phyloP scores from a whole-genome alignment of 192 early-diverging fungal species.

The Chytriomyces confervae region DNA sequence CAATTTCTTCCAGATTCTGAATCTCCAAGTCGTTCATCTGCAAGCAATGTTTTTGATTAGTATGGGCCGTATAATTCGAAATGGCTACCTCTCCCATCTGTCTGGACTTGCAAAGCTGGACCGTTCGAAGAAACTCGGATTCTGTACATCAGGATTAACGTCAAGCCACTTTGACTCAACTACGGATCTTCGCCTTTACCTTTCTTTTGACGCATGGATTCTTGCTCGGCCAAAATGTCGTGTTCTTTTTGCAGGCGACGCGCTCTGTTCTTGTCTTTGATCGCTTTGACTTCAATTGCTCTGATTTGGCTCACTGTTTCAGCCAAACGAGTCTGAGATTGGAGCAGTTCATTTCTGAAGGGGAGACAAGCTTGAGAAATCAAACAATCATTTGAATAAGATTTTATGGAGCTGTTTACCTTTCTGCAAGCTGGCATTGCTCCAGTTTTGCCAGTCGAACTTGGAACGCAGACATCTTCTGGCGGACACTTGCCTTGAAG shows the following conservation, averaged over 20 bases:
- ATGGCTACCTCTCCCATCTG: slow-evolving; percentile 21
- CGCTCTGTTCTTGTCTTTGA: slow-evolving; percentile 17
- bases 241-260: slow-evolving; percentile 24
- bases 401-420: background rate
- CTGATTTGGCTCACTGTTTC: slow-evolving; percentile 24
- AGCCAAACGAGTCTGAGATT: slow-evolving; percentile 20
- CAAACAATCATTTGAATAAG: background rate
- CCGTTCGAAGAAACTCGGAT: slow-evolving; percentile 28
- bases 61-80: background rate
- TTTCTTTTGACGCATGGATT: slow-evolving; percentile 24
- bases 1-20: slow-evolving; percentile 27
- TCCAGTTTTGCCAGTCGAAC: slow-evolving; percentile 5
- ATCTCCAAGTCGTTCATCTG: slow-evolving; percentile 34
- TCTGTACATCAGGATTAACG: slow-evolving; percentile 5
- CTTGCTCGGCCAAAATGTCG: slow-evolving; percentile 18
- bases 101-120: slow-evolving; percentile 27
- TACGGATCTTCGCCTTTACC: slow-evolving; percentile 5
- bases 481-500: slow-evolving; percentile 12
- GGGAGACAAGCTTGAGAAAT: too few species aligned
- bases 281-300: slow-evolving; percentile 20
- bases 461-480: slow-evolving; percentile 25
- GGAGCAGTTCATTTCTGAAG: slow-evolving; percentile 26
- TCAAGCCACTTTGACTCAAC: background rate
- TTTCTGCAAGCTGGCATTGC: slow-evolving; percentile 14
- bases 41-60: background rate